Evolutionary conservation across 1,284 basidiomycete species (phyloP).

Genomic region (Ceratobasidium papillatum): DNA sequence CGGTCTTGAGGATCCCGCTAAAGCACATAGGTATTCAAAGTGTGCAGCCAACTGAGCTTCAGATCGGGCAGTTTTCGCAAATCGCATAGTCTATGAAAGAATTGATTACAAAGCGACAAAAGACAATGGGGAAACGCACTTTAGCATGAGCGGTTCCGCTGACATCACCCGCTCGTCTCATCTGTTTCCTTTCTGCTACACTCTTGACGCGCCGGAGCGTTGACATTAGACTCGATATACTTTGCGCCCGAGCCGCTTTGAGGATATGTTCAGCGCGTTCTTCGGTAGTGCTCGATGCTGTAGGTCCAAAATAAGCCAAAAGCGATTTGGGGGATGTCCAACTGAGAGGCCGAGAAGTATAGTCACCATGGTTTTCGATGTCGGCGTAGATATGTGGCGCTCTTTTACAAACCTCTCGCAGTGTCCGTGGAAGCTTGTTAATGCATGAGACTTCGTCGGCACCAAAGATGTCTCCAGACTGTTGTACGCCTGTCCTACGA

Average conservation of each 20-base stretch:
- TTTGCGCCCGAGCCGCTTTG: slow-evolving; percentile 58
- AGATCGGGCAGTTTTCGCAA: slow-evolving; percentile 72
- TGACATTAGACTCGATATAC: slow-evolving; percentile 68
- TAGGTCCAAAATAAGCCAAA: slow-evolving; percentile 58
- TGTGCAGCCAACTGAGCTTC: slow-evolving; percentile 83
- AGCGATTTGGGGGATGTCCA: slow-evolving; percentile 56
- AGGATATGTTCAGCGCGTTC: slow-evolving; percentile 61
- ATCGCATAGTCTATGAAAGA: slow-evolving; percentile 76
- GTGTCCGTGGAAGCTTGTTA: slow-evolving; percentile 60
- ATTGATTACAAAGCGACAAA: slow-evolving; percentile 35
- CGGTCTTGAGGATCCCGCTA: slow-evolving; percentile 80
- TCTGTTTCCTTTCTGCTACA: slow-evolving; percentile 69
- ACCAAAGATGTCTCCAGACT: slow-evolving; percentile 70
- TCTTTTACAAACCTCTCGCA: slow-evolving; percentile 58
- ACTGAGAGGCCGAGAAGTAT: slow-evolving; percentile 54
- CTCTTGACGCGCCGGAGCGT: slow-evolving; percentile 75
- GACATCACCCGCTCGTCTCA: slow-evolving; percentile 78
- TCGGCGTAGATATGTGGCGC: slow-evolving; percentile 58
- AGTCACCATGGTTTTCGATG: slow-evolving; percentile 40
- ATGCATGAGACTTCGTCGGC: slow-evolving; percentile 73
- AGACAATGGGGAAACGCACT: slow-evolving; percentile 53
- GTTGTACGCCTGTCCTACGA: slow-evolving; percentile 65
- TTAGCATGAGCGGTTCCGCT: slow-evolving; percentile 80
- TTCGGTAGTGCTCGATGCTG: slow-evolving; percentile 56
- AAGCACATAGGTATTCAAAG: slow-evolving; percentile 86